Base-by-base conservation (phyloP, 768 basidiomycete genomes). In the Lactifluus rugatus region DNA sequence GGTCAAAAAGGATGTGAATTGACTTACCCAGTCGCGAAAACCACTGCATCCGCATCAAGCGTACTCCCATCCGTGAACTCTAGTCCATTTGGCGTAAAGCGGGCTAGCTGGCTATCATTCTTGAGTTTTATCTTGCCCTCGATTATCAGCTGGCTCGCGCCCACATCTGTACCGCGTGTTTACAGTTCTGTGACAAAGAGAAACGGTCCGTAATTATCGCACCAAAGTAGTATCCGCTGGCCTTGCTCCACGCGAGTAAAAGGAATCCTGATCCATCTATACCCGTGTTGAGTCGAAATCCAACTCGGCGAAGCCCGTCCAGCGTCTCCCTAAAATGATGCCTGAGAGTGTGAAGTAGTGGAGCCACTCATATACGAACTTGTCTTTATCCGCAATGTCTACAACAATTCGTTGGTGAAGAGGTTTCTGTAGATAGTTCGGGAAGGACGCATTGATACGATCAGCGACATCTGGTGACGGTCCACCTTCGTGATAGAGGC, bases 151-250 rank as follows among this genome's bases (percentile, higher is more conserved):
- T 76, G 73, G 34, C 73, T 73, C 32, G 73, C 72, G 41, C 75
- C 72, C 37, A 72, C 72, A 31, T 76, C 76, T 76, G 50, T 39
- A 26, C 19, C 28, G 34, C 49, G 31, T 9, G n/a, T 52, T 28
- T 7, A 25, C 3, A 41, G 17, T 49, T 48, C 39, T 57, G 48
- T 34, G 45, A 42, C 14, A 28, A 31, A 28, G 21, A 53, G n/a
- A 17, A 39, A 11, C 23, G 16, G 2, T 36, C n/a, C 13, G 32
- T 26, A 44, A 39, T 31, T 39, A 11, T 54, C 71, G 25, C 57
- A 80, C 85, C 84, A 1, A 86, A 71, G 69, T 88, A 88, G 68
- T 83, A 87, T 6, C 87, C 82, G 41, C 82, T 81, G 1, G 69
- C 77, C 47, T 70, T 73, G 5, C 61, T 65, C 69, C 73, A 80